Conservation (phyloP, 768 basidiomycete species). For the Lentinula raphanica region DNA sequence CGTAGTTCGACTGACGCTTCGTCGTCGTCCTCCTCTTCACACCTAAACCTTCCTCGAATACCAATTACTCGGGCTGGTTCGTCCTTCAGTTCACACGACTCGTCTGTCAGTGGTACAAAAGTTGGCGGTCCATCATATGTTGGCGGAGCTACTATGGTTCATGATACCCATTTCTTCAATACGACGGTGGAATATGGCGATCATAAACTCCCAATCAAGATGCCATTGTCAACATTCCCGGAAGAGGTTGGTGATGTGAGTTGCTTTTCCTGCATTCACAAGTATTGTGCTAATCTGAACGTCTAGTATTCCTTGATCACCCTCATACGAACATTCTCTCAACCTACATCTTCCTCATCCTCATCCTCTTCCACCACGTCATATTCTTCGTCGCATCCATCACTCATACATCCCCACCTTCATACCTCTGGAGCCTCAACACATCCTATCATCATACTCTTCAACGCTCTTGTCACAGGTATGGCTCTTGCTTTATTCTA, state of each 20-base stretch:
- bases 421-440: conserved; percentile 89
- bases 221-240: conserved; percentile 84
- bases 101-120: conserved; percentile 22
- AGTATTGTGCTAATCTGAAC: neutral
- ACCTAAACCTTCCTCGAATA: conserved; percentile 9
- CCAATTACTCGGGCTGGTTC: neutral
- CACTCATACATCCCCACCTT: conserved; percentile 80
- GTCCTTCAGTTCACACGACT: conserved; percentile 23
- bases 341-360: neutral
- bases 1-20: conserved; percentile 72
- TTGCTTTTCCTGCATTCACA: conserved; percentile 10
- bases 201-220: conserved; percentile 81
- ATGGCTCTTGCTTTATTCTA: neutral
- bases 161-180: conserved; percentile 94
- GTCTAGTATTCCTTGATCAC: conserved; percentile 86
- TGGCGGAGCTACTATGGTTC: conserved; percentile 45
- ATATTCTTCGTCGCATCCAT: conserved; percentile 30
- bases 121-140: conserved; percentile 36
- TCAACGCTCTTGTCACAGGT: conserved; percentile 92
- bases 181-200: conserved; percentile 81
- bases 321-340: conserved; percentile 75
- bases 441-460: conserved; percentile 90
- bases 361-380: neutral
- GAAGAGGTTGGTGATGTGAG: conserved; percentile 95
- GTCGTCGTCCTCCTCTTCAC: conserved; percentile 55